Evolutionary conservation across 768 basidiomycete species (phyloP).

Genomic region (Cystofilobasidium ferigula): DNA sequence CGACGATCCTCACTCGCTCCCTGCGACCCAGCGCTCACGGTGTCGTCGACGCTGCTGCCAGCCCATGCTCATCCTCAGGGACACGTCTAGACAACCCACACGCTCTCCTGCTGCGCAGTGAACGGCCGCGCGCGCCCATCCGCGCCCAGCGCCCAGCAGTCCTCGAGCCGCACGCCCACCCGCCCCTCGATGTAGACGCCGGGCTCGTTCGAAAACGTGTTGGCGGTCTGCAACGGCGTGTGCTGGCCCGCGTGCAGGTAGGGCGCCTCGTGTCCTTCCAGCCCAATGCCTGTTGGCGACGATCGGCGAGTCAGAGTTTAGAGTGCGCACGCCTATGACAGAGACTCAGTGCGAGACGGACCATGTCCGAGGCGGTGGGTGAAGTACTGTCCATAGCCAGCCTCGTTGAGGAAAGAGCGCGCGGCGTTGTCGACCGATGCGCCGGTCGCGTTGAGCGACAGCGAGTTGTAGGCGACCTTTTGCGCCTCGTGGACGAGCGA

Average conservation of each 20-base stretch:
- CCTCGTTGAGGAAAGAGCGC: conserved; percentile 43
- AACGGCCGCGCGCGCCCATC: conserved; percentile 51
- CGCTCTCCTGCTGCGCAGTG: conserved; percentile 38
- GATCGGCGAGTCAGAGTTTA: too few relatives aligned
- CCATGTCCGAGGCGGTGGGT: conserved; percentile 75
- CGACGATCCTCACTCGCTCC: too few relatives aligned
- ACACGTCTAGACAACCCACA: background rate
- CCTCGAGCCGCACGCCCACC: conserved; percentile 70
- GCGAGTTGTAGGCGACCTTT: conserved; percentile 45
- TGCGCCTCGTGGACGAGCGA: conserved; percentile 56
- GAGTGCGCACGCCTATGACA: too few relatives aligned
- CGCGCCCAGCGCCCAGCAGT: conserved; percentile 58
- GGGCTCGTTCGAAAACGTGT: conserved; percentile 74
- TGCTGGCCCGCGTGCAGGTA: conserved; percentile 44
- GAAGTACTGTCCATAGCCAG: conserved; percentile 51
- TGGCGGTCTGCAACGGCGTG: conserved; percentile 40
- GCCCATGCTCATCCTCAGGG: too few relatives aligned
- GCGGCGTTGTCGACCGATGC: conserved; percentile 55
- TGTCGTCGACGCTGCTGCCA: too few relatives aligned
- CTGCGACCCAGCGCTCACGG: too few relatives aligned
- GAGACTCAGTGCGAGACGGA: conserved; percentile 35
- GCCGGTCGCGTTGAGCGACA: conserved; percentile 46
- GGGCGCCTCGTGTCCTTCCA: conserved; percentile 71
- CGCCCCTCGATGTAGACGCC: conserved; percentile 57
- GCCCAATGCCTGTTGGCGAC: conserved; percentile 62